Percentiles rank a stretch among this genome's conserved stretches.
These are phyloP conservation scores for Hyaloscypha bicolor DNA, from an alignment of 495 filamentous ascomycete species.

Conservation along the genomic window DNA sequence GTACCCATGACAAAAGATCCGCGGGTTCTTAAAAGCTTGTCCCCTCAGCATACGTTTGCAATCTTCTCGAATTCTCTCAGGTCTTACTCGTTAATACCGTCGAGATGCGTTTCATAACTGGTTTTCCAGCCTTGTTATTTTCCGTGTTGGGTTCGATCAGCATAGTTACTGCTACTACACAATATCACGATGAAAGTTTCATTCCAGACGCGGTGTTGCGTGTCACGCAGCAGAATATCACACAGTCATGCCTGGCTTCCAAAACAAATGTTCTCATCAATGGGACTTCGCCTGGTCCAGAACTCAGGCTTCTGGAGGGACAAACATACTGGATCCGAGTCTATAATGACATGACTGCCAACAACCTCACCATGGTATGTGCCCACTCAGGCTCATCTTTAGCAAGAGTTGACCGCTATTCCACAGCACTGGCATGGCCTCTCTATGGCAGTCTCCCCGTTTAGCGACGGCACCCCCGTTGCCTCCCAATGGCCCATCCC, in stretches of 20 bases:
- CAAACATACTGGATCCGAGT: slow-evolving; percentile 58
- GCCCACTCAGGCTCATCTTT: background rate
- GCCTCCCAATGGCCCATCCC: slow-evolving; percentile 62
- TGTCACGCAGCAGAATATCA: slow-evolving; percentile 41
- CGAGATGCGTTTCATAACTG: background rate
- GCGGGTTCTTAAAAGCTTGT: too few species aligned
- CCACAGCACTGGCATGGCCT: slow-evolving; percentile 64
- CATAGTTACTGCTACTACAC: background rate
- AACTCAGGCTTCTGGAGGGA: slow-evolving; percentile 48
- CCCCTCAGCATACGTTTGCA: background rate
- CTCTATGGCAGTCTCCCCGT: slow-evolving; percentile 54
- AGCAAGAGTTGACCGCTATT: background rate
- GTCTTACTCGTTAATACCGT: background rate
- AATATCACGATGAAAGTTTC: slow-evolving; percentile 44
- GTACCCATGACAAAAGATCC: too few species aligned
- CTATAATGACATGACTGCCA: slow-evolving; percentile 57
- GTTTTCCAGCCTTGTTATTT: background rate
- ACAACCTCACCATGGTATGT: slow-evolving; percentile 58
- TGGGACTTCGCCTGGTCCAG: slow-evolving; percentile 54
- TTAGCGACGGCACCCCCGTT: slow-evolving; percentile 56
- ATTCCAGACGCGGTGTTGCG: slow-evolving; percentile 53
- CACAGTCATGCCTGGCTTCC: slow-evolving; percentile 44
- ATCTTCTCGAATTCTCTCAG: slow-evolving; percentile 7
- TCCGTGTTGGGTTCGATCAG: background rate
- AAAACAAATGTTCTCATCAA: slow-evolving; percentile 53